Conservation (phyloP, 495 filamentous ascomycete genomes). For the Chaetomium tenue region DNA sequence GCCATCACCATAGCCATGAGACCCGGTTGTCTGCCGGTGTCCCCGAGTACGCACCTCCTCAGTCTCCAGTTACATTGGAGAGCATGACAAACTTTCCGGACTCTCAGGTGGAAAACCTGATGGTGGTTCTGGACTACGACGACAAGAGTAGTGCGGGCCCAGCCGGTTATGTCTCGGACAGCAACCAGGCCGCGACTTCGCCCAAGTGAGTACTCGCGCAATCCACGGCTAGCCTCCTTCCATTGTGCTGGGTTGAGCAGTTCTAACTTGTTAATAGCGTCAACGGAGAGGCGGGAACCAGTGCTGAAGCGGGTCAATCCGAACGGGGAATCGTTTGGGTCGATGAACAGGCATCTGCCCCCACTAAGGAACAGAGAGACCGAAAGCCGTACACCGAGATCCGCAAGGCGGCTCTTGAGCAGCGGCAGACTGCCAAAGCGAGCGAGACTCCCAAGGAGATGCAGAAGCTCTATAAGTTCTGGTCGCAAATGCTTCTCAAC, state of each 20-base stretch:
- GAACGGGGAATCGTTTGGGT: constrained; percentile 25
- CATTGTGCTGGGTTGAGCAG: neutral
- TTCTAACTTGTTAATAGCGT: constrained; percentile 14
- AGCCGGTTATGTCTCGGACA: constrained; percentile 24
- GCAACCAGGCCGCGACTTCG: neutral
- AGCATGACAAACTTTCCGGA: constrained; percentile 52
- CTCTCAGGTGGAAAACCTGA: constrained; percentile 51
- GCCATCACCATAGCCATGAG: constrained; percentile 43
- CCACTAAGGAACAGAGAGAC: constrained; percentile 37
- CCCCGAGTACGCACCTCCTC: constrained; percentile 69
- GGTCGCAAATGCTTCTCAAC: constrained; percentile 71
- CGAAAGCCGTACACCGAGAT: constrained; percentile 57
- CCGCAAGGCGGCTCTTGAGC: constrained; percentile 54
- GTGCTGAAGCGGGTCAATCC: neutral
- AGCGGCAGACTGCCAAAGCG: constrained; percentile 50
- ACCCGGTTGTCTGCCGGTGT: constrained; percentile 70
- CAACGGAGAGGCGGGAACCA: constrained; percentile 12
- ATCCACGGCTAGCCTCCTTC: neutral
- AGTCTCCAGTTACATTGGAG: constrained; percentile 45
- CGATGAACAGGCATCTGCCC: constrained; percentile 13
- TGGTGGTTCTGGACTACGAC: constrained; percentile 26
- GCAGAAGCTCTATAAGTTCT: constrained; percentile 70
- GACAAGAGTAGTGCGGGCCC: constrained; percentile 22
- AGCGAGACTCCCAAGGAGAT: constrained; percentile 55
- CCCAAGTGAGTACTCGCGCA: constrained; percentile 5